These are phyloP conservation scores for Penicillium macrosclerotiorum DNA, from an alignment of 495 filamentous ascomycete genomes.

Conservation along the genomic window DNA sequence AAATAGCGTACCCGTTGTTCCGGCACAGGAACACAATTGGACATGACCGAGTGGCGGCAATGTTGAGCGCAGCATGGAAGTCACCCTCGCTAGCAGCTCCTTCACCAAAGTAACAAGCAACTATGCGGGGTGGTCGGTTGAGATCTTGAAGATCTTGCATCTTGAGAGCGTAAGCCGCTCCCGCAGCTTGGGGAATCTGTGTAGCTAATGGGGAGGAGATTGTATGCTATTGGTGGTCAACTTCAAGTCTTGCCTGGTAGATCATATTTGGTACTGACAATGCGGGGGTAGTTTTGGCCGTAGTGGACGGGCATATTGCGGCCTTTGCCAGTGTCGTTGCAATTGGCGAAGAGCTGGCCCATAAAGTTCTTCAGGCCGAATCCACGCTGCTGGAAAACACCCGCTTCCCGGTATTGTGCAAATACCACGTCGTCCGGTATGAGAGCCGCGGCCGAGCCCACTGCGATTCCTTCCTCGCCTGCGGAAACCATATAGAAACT, in stretches of 20 bases:
- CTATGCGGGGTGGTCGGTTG: conserved; percentile 62
- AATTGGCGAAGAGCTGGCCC: conserved; percentile 92
- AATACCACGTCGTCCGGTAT: conserved; percentile 85
- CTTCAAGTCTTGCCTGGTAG: not conserved
- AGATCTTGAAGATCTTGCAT: conserved; percentile 75
- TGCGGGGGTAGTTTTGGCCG: conserved; percentile 76
- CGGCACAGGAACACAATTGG: conserved; percentile 93
- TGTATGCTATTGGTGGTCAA: conserved; percentile 60
- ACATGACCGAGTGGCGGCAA: conserved; percentile 89
- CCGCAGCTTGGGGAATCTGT: conserved; percentile 91
- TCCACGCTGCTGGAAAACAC: conserved; percentile 85
- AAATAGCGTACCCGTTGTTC: conserved; percentile 97
- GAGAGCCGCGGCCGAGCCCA: conserved; percentile 82
- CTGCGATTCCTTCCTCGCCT: conserved; percentile 91
- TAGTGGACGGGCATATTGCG: conserved; percentile 99
- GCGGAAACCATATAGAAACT: conserved; percentile 98
- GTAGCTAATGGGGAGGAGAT: conserved; percentile 93
- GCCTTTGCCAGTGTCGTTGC: conserved; percentile 73
- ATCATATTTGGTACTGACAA: conserved; percentile 49
- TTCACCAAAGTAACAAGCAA: conserved; percentile 93
- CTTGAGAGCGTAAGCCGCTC: conserved; percentile 93
- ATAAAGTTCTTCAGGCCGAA: conserved; percentile 88
- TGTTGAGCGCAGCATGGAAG: conserved; percentile 96
- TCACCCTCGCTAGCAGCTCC: conserved; percentile 97
- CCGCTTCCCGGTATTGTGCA: conserved; percentile 91